Percentiles rank a stretch among this genome's conserved stretches.
Evolutionary conservation across 2,329 filamentous ascomycete species (phyloP).

Genomic region (Paramyrothecium sp.): DNA sequence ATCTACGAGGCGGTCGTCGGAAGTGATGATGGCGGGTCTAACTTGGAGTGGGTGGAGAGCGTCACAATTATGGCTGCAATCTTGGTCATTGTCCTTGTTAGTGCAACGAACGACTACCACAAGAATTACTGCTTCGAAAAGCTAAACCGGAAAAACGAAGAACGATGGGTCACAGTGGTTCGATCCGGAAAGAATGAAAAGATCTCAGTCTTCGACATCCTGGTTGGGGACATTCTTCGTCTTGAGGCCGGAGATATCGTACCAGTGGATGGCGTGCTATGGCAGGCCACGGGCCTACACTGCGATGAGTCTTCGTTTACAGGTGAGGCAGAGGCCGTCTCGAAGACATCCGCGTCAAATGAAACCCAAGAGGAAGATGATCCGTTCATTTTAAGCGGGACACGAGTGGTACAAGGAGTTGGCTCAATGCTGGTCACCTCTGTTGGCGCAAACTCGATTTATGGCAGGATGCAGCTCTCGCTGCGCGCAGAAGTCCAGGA

Average conservation of each 20-base stretch:
- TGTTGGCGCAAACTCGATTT: constrained; percentile 70
- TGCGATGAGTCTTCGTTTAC: constrained; percentile 77
- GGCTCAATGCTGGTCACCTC: constrained; percentile 75
- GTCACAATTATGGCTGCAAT: constrained; percentile 78
- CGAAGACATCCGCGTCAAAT: constrained; percentile 47
- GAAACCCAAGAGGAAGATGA: constrained; percentile 52
- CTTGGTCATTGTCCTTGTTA: constrained; percentile 71
- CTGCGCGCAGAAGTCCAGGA: constrained; percentile 74
- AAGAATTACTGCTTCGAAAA: constrained; percentile 81
- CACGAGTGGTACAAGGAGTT: constrained; percentile 73
- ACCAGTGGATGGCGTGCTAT: constrained; percentile 68
- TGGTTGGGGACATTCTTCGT: constrained; percentile 72
- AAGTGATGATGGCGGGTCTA: constrained; percentile 43
- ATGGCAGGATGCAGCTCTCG: constrained; percentile 77
- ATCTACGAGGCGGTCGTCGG: constrained; percentile 68
- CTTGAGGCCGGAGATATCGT: constrained; percentile 72
- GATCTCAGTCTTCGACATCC: constrained; percentile 67
- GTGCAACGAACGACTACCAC: constrained; percentile 79
- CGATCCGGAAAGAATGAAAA: constrained; percentile 71
- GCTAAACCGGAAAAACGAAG: constrained; percentile 76
- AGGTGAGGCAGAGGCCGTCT: constrained; percentile 71
- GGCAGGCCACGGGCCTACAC: constrained; percentile 50
- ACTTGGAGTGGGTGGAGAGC: constrained; percentile 79
- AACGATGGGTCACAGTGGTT: constrained; percentile 70
- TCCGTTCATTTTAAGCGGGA: constrained; percentile 78